Conservation (phyloP, 2,329 filamentous ascomycete genomes). For the Xylariaceae sp. region DNA sequence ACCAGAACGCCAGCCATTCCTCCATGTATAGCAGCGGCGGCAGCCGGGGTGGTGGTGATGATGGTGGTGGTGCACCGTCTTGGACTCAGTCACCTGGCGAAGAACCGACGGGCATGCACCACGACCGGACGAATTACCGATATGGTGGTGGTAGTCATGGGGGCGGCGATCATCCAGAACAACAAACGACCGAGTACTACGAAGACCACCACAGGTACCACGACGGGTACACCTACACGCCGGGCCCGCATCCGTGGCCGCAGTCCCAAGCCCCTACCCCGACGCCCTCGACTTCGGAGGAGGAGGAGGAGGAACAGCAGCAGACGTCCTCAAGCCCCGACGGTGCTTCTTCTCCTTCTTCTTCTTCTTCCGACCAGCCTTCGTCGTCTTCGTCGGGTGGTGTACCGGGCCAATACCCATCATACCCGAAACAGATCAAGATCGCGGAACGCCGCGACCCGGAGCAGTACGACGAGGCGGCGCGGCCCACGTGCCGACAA, state of each 20-base stretch:
- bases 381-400: background rate
- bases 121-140: no score
- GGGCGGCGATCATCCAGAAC: no score
- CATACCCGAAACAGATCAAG: conserved; percentile 50
- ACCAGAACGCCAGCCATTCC: conserved; percentile 42
- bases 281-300: no score
- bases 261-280: no score
- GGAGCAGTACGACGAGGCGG: conserved; percentile 21
- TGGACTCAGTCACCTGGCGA: background rate
- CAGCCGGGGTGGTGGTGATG: background rate
- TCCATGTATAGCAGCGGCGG: conserved; percentile 3
- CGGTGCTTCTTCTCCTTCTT: no score
- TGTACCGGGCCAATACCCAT: conserved; percentile 20
- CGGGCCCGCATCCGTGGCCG: no score
- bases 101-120: background rate
- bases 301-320: no score
- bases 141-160: no score
- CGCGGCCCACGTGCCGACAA: conserved; percentile 43
- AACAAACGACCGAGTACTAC: no score
- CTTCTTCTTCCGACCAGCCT: background rate
- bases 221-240: no score
- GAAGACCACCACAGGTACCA: no score
- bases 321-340: no score
- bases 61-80: background rate
- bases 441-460: conserved; percentile 47